A percentile compares a stretch with the other conserved stretches of the same genome.
Evolutionary conservation across 179 eudicot genomes (phyloP).

Genomic region (Drosera spatulata): DNA sequence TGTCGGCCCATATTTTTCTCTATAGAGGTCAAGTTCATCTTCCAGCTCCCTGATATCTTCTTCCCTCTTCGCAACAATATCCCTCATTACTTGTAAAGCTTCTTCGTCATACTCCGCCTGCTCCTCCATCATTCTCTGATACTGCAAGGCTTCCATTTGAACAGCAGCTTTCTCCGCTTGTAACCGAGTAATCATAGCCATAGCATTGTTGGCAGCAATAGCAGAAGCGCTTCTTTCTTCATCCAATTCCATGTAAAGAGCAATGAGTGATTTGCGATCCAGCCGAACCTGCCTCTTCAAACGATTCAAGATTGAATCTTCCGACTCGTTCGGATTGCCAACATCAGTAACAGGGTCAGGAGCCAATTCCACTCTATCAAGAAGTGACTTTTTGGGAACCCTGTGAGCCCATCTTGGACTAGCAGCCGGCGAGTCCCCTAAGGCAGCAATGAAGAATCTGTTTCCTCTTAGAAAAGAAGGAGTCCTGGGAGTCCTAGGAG

Average conservation of each 20-base stretch:
- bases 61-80: slow-evolving; percentile 26
- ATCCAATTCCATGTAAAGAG: slow-evolving; percentile 9
- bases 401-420: slow-evolving; percentile 53
- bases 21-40: slow-evolving; percentile 24
- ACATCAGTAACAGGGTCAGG: slow-evolving; percentile 26
- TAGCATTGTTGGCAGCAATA: slow-evolving; percentile 45
- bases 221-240: slow-evolving; percentile 32
- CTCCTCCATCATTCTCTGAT: slow-evolving; percentile 49
- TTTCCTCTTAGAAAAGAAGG: slow-evolving; percentile 22
- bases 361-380: slow-evolving; percentile 37
- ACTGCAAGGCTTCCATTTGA: slow-evolving; percentile 42
- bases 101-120: slow-evolving; percentile 46
- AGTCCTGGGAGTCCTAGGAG: slow-evolving; percentile 2
- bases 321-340: slow-evolving; percentile 22
- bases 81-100: slow-evolving; percentile 26
- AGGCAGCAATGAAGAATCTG: slow-evolving; percentile 25
- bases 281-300: slow-evolving; percentile 23
- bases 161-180: slow-evolving; percentile 41
- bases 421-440: slow-evolving; percentile 29
- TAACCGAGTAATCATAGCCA: slow-evolving; percentile 28
- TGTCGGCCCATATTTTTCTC: slow-evolving; percentile 20
- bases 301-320: slow-evolving; percentile 21
- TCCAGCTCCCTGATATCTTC: slow-evolving; percentile 32
- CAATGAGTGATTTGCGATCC: slow-evolving; percentile 28
- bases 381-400: slow-evolving; percentile 27